Evolutionary conservation across 495 filamentous ascomycete genomes (phyloP).

Genomic region (Penicillium bovifimosum): DNA sequence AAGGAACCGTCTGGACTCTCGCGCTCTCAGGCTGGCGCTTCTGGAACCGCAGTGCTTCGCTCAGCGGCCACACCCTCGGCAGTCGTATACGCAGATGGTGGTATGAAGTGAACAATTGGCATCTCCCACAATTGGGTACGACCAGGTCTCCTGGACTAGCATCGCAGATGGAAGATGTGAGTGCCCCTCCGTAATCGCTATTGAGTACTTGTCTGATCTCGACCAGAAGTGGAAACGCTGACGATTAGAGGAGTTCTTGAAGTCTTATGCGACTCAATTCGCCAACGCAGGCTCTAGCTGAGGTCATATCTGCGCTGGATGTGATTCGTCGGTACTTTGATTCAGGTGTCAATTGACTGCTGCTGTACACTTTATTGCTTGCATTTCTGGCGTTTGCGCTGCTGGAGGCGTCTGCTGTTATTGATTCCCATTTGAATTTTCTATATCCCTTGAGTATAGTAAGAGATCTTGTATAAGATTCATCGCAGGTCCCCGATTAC

Average conservation of each 20-base stretch:
- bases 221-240: constrained; percentile 17
- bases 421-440: constrained; percentile 13
- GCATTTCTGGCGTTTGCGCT: constrained; percentile 24
- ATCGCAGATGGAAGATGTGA: constrained; percentile 45
- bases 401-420: constrained; percentile 7
- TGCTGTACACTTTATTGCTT: constrained; percentile 13
- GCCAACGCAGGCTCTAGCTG: constrained; percentile 35
- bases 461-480: neutral
- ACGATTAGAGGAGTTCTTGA: constrained; percentile 36
- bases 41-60: constrained; percentile 69
- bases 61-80: constrained; percentile 65
- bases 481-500: too few relatives aligned
- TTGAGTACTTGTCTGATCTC: neutral
- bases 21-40: constrained; percentile 73
- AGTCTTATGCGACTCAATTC: constrained; percentile 43
- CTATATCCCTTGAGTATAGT: neutral
- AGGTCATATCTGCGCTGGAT: constrained; percentile 4
- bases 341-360: neutral
- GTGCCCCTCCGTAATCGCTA: constrained; percentile 17
- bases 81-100: constrained; percentile 77
- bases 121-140: constrained; percentile 40
- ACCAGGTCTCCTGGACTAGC: constrained; percentile 29
- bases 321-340: neutral
- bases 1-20: constrained; percentile 80
- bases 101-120: constrained; percentile 88